A percentile compares a stretch with the other conserved stretches of the same genome.
Evolutionary conservation across 2,329 filamentous ascomycete species (phyloP).

Genomic region (Verticillium nubilum): DNA sequence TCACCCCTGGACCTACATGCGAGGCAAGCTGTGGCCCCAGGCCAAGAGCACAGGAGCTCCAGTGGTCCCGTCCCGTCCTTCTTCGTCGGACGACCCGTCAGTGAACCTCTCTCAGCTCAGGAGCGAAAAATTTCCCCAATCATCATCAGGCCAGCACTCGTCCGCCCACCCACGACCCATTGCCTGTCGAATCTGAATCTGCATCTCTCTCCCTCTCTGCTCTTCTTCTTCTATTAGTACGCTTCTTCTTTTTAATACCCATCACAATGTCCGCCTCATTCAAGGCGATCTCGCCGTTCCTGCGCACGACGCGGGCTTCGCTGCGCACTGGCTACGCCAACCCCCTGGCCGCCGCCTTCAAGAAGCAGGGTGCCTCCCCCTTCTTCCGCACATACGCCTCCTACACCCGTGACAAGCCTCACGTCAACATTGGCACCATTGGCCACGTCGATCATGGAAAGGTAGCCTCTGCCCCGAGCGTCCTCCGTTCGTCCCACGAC

Average conservation of each 20-base stretch:
- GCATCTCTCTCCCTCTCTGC: constrained; percentile 8
- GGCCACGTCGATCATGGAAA: constrained; percentile 99
- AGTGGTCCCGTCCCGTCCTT: background rate
- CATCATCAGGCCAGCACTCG: constrained; percentile 2
- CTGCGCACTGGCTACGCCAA: constrained; percentile 65
- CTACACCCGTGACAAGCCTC: constrained; percentile 89
- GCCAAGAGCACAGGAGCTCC: background rate
- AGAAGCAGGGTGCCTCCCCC: constrained; percentile 55
- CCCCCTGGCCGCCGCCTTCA: constrained; percentile 68
- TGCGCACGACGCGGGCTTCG: constrained; percentile 75
- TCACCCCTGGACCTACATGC: background rate
- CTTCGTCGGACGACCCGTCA: background rate
- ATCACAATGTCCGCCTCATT: constrained; percentile 74
- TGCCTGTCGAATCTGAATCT: constrained; percentile 7
- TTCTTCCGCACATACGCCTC: constrained; percentile 60
- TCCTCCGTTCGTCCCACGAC: background rate
- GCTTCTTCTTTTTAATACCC: constrained; percentile 16
- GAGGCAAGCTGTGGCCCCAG: background rate
- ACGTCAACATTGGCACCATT: constrained; percentile 99
- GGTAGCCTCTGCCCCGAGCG: constrained; percentile 44
- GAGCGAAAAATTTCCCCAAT: constrained; percentile 3
- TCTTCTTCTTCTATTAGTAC: constrained; percentile 15
- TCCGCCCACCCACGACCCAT: constrained; percentile 1
- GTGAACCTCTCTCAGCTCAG: background rate
- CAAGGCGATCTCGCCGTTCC: constrained; percentile 70